These are phyloP conservation scores for Myriosclerotinia duriaeana DNA, from an alignment of 2,329 filamentous ascomycete species.

Conservation along the genomic window DNA sequence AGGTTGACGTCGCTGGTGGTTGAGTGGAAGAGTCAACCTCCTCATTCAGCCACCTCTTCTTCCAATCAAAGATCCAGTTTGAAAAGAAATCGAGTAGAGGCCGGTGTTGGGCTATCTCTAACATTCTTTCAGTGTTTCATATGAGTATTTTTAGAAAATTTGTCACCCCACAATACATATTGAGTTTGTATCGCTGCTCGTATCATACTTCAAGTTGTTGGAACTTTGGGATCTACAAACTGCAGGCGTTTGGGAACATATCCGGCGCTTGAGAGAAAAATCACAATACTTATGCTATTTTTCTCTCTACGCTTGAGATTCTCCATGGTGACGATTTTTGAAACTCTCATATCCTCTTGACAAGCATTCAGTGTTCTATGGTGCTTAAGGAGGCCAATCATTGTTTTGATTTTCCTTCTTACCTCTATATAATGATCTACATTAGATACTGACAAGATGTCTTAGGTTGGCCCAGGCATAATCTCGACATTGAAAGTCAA, in stretches of 20 bases:
- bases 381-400: slow-evolving; percentile 1
- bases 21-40: too few relatives aligned
- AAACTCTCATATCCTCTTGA: not conserved
- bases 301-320: not conserved
- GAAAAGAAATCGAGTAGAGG: too few relatives aligned
- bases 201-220: not conserved
- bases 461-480: not conserved
- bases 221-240: not conserved
- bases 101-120: too few relatives aligned
- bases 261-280: not conserved
- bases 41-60: too few relatives aligned
- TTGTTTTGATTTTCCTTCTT: not conserved
- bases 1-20: too few relatives aligned
- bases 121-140: not conserved
- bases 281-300: not conserved
- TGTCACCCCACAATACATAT: not conserved
- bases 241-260: not conserved
- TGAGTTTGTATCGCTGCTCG: not conserved
- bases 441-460: not conserved
- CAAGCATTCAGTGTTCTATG: not conserved
- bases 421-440: not conserved
- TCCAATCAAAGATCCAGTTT: too few relatives aligned
- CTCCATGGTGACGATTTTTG: not conserved
- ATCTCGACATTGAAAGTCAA: not conserved
- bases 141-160: not conserved